Conservation (phyloP, 2,329 filamentous ascomycete genomes). For the Hypoxylon sp. region DNA sequence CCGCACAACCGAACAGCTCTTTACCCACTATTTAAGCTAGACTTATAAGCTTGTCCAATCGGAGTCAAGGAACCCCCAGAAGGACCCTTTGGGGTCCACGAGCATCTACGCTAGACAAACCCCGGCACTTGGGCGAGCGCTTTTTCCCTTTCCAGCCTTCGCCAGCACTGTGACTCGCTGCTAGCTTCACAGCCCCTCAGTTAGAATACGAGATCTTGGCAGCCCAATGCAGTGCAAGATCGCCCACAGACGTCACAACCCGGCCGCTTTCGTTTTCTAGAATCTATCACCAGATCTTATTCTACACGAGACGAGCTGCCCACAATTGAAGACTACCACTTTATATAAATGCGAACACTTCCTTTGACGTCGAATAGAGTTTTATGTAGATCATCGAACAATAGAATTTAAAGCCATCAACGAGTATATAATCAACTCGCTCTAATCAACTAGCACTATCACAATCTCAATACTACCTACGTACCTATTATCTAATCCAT, state of each 20-base stretch:
- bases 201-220: conserved; percentile 53
- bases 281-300: conserved; percentile 39
- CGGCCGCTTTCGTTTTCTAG: conserved; percentile 32
- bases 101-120: conserved; percentile 9
- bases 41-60: conserved; percentile 10
- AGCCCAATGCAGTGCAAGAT: conserved; percentile 38
- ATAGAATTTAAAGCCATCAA: conserved; percentile 20
- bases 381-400: conserved; percentile 23
- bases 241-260: conserved; percentile 46
- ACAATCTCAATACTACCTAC: conserved; percentile 2
- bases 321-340: conserved; percentile 20
- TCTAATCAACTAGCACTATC: conserved; percentile 7
- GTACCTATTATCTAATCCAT: conserved; percentile 13
- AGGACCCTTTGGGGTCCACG: conserved; percentile 20
- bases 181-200: conserved; percentile 33
- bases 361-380: conserved; percentile 1
- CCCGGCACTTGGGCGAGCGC: conserved; percentile 26
- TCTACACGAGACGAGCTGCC: conserved; percentile 35
- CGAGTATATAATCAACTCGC: conserved; percentile 18
- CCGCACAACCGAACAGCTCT: conserved; percentile 23
- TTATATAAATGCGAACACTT: conserved; percentile 38
- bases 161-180: conserved; percentile 23
- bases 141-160: conserved; percentile 33
- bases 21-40: conserved; percentile 17
- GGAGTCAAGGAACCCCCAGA: not conserved